phyloP scores from a whole-genome alignment of 495 filamentous ascomycete genomes.

The Collariella sp. region DNA sequence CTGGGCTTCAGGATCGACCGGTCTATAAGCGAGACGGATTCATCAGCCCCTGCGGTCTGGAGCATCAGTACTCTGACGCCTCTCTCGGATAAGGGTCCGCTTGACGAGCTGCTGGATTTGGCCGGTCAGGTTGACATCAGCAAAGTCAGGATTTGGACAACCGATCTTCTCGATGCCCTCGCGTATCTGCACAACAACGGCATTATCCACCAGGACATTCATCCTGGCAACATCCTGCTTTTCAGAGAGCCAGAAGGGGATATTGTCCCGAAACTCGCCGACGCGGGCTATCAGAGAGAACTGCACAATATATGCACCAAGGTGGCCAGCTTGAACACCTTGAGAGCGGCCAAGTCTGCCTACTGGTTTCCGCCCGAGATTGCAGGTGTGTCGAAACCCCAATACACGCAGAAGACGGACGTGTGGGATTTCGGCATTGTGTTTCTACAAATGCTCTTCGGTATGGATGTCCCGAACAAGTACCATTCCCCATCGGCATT shows the following conservation, averaged over 20 bases:
- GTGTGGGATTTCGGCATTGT: slow-evolving; percentile 91
- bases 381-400: slow-evolving; percentile 47
- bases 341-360: slow-evolving; percentile 58
- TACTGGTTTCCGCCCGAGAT: slow-evolving; percentile 82
- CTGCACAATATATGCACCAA: slow-evolving; percentile 50
- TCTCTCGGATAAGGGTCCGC: slow-evolving; percentile 69
- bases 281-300: slow-evolving; percentile 57
- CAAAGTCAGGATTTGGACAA: slow-evolving; percentile 74
- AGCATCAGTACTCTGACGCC: slow-evolving; percentile 74
- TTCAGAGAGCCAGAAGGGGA: slow-evolving; percentile 50
- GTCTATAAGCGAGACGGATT: slow-evolving; percentile 33
- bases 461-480: slow-evolving; percentile 61
- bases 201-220: slow-evolving; percentile 69
- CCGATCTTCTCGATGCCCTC: slow-evolving; percentile 81
- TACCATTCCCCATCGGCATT: slow-evolving; percentile 70
- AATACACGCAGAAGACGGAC: slow-evolving; percentile 72
- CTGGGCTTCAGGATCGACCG: slow-evolving; percentile 70
- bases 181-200: slow-evolving; percentile 79
- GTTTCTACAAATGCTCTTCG: slow-evolving; percentile 91
- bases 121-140: slow-evolving; percentile 61
- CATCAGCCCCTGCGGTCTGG: slow-evolving; percentile 45
- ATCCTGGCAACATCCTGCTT: slow-evolving; percentile 67
- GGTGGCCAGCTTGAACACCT: slow-evolving; percentile 33
- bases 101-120: slow-evolving; percentile 72
- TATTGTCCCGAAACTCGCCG: slow-evolving; percentile 56